These are phyloP conservation scores for Candida ascalaphidarum DNA, from an alignment of 805 yeast species.

Conservation along the genomic window DNA sequence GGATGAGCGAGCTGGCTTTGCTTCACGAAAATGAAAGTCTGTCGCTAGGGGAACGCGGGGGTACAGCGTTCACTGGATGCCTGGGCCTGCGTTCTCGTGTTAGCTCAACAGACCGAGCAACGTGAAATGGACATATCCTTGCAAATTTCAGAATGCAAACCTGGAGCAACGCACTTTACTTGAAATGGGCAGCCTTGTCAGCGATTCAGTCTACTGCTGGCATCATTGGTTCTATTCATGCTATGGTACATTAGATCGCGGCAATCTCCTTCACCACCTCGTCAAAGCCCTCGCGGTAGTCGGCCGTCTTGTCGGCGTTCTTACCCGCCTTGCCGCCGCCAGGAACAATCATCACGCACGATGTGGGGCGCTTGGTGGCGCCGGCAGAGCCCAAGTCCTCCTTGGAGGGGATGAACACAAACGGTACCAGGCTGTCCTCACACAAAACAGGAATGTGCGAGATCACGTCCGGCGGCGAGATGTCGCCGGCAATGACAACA, in stretches of 20 bases:
- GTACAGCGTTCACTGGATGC: too few species aligned
- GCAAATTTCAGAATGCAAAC: too few species aligned
- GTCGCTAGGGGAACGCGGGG: too few species aligned
- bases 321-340: conserved; percentile 84
- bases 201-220: too few species aligned
- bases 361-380: conserved; percentile 98
- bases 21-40: too few species aligned
- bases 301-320: conserved; percentile 61
- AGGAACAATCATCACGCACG: conserved; percentile 95
- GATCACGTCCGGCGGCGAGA: conserved; percentile 94
- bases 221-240: too few species aligned
- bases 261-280: conserved; percentile 90
- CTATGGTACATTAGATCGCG: conserved; percentile 8
- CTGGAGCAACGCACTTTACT: too few species aligned
- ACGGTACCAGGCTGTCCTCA: conserved; percentile 90
- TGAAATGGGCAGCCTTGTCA: too few species aligned
- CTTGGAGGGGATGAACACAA: conserved; percentile 89
- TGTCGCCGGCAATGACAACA: conserved; percentile 95
- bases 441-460: conserved; percentile 96
- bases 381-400: conserved; percentile 99
- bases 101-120: too few species aligned
- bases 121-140: too few species aligned
- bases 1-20: too few species aligned
- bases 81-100: too few species aligned
- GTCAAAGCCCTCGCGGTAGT: conserved; percentile 86